These are phyloP conservation scores for Argentina anserina DNA, from an alignment of 306 rosid species.

Conservation along the genomic window DNA sequence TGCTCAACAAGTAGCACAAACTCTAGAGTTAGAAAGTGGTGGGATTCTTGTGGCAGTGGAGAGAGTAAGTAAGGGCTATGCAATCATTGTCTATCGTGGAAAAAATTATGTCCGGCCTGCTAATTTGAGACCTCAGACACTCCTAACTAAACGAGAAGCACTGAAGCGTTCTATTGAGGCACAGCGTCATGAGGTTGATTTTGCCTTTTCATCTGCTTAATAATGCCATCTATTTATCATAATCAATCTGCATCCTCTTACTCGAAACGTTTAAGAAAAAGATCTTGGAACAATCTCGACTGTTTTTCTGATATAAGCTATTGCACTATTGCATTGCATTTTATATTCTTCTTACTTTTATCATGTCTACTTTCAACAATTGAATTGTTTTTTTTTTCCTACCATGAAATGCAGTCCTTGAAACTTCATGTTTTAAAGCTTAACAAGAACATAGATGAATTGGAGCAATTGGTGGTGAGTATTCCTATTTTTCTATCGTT, in stretches of 20 bases:
- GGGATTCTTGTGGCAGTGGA: constrained; percentile 87
- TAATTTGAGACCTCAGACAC: constrained; percentile 77
- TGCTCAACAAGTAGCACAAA: constrained; percentile 60
- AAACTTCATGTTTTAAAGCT: constrained; percentile 92
- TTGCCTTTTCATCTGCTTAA: constrained; percentile 11
- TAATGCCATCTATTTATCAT: background rate
- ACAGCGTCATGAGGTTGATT: constrained; percentile 73
- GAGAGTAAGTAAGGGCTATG: constrained; percentile 70
- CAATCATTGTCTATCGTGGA: constrained; percentile 87
- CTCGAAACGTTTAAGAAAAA: background rate
- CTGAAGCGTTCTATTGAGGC: constrained; percentile 76
- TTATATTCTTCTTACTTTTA: constrained; percentile 5
- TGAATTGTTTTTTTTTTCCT: constrained; percentile 18
- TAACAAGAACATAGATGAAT: constrained; percentile 53
- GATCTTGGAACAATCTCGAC: constrained; percentile 9
- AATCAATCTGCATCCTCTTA: background rate
- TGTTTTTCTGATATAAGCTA: background rate
- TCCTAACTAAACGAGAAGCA: constrained; percentile 67
- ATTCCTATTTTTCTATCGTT: constrained; percentile 6
- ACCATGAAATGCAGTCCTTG: constrained; percentile 60
- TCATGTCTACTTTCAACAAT: constrained; percentile 18
- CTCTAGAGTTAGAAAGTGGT: constrained; percentile 89
- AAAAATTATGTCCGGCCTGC: constrained; percentile 82
- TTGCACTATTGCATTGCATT: background rate
- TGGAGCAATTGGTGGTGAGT: constrained; percentile 72